These are phyloP conservation scores for Quercus phellos DNA, from an alignment of 331 rosid species.

Conservation along the genomic window DNA sequence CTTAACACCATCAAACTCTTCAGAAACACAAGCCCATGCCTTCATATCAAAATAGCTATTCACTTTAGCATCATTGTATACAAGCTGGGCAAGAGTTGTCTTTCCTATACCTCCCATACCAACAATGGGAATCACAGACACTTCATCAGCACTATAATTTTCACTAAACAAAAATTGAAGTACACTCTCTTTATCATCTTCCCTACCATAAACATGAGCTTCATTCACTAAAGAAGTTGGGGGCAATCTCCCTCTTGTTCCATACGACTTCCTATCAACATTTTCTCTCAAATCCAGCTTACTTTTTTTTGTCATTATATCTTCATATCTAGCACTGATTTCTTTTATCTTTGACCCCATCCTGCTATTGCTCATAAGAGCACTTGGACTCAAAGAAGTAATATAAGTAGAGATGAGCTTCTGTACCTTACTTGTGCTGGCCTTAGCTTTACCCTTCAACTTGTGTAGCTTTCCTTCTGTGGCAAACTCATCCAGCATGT, in stretches of 20 bases:
- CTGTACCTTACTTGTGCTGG: background rate
- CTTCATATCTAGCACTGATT: background rate
- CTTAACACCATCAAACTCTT: background rate
- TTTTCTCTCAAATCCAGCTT: background rate
- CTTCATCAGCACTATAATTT: background rate
- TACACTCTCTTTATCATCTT: background rate
- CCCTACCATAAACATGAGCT: background rate
- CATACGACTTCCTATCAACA: background rate
- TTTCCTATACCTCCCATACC: background rate
- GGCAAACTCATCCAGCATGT: background rate
- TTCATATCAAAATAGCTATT: background rate
- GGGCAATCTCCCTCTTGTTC: background rate
- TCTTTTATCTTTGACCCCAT: background rate
- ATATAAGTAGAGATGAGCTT: background rate
- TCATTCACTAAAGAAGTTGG: background rate
- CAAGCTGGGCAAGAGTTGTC: background rate
- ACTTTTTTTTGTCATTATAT: background rate
- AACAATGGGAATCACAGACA: background rate
- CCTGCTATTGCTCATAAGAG: background rate
- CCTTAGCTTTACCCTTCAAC: background rate
- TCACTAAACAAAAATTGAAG: background rate
- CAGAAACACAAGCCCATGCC: background rate
- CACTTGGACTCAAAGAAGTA: background rate
- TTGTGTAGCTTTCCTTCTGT: background rate
- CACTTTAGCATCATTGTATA: background rate